Percentiles rank a stretch among this genome's conserved stretches.
These are phyloP conservation scores for Cladosporium colombiae DNA, from an alignment of 2,329 filamentous ascomycete genomes.

Conservation along the genomic window DNA sequence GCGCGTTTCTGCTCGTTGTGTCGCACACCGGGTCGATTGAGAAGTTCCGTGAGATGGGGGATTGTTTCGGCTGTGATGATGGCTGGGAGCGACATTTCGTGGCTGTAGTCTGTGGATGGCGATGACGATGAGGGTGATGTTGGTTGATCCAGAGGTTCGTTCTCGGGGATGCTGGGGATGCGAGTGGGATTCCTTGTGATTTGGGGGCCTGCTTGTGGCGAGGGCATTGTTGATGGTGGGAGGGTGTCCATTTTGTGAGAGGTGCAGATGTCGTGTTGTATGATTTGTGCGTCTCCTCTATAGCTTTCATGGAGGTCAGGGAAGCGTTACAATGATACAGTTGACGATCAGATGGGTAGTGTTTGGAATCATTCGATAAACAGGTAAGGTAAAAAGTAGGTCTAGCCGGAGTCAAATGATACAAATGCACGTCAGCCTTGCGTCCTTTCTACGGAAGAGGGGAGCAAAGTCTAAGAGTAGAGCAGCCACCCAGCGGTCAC, in stretches of 20 bases:
- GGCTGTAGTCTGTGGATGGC: constrained; percentile 1
- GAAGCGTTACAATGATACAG: background rate
- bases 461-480: background rate
- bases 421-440: background rate
- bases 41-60: constrained; percentile 54
- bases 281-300: background rate
- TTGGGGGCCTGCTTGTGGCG: constrained; percentile 43
- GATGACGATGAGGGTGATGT: background rate
- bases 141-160: background rate
- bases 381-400: background rate
- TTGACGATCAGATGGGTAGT: background rate
- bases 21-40: constrained; percentile 55
- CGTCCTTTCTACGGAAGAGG: constrained; percentile 3
- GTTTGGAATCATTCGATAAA: constrained; percentile 1
- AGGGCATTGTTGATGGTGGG: constrained; percentile 14
- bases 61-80: constrained; percentile 57
- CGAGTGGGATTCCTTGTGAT: constrained; percentile 36
- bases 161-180: background rate
- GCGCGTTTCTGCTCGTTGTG: constrained; percentile 48
- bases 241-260: constrained; percentile 10
- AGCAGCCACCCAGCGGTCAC: background rate
- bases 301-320: background rate
- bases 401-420: constrained; percentile 2
- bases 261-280: background rate
- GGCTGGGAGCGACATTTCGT: constrained; percentile 42